Base-by-base conservation (phyloP, 768 basidiomycete genomes). In the Tubosaeta brunneosetosa region DNA sequence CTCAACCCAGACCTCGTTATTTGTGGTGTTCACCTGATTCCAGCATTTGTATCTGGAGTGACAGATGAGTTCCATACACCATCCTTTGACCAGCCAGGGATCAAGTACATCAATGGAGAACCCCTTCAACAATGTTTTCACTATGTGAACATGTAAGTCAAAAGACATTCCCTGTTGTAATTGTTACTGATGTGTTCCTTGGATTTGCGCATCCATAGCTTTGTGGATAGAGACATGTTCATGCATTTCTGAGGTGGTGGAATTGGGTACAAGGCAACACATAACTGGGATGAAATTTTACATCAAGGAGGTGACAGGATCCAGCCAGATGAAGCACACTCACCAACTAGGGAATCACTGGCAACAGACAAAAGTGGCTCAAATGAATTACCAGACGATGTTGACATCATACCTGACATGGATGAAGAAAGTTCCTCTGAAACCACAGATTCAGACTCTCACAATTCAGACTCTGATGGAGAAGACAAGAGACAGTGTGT, bases 1-100 rank as follows among this genome's bases (percentile, higher is more conserved):
- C 25, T 81, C 0, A 68, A 81, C 55, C 80, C 79, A 0, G 50
- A 52, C 0, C 55, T 62, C 0, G 67, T 82, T 4, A 58, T 81
- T 27, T 61, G 71, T 0, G 72, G 62, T 0, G 62, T 57, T 2
- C 77, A 81, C 53, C 53, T 81, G 2, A 69, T 80, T 9, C 79
- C 77, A 0, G 73, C 61, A 0, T 79, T 77, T 34, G 27, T 42
- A 4, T 37, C 49, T 7, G 66, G 67, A 4, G 29, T 29, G 2
- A 62, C 66, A 0, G n/a, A 51, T 7, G 47, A 55, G 5, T 37
- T 37, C 7, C 36, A n/a, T 9, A 37, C n/a, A 8, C n/a, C 36
- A 37, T 37, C 36, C 7, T 37, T 37, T 10, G 13, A 8, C n/a
- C 36, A 37, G 36, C 36, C 36, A 37, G 36, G 36, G 16, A 16